Base-by-base conservation (phyloP, 179 eudicot genomes). In the Vitellaria paradoxa region DNA sequence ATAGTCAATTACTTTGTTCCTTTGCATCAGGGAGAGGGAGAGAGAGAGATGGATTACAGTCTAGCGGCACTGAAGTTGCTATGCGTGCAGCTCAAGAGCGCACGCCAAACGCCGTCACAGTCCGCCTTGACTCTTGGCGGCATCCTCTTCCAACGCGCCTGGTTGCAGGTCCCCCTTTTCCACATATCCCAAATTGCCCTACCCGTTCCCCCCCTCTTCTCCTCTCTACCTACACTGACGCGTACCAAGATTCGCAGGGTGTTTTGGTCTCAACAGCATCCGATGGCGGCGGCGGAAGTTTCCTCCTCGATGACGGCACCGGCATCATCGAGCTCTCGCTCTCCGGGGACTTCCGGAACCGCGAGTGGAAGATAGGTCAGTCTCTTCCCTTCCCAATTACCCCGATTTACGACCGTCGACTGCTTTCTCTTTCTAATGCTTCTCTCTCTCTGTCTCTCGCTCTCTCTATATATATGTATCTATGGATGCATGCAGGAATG, bases 91-190 rank as follows among this genome's bases (percentile, higher is more conserved):
- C 82, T 95, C 26, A 85, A 86, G 57, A n/a, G 75, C 81, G 90
- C 90, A 40, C 81, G 80, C 65, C 73, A 67, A n/a, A 75, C 86
- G 9, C 20, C 84, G 26, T 59, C 89, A 0, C 87, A 74, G 42
- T 75, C 88, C 9, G 75, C 89, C 62, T 78, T 76, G 88, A 74
- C 91, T 56, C 85, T 86, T 65, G 81, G 80, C 70, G 88, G 91
- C 83, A 87, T 93, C 78, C 91, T 91, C 82, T 95, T 95, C 86
- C 99, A 95, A 74, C 98, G 98, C 79, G 97, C 86, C 40, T 95
- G 98, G 98, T 20, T 95, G 0, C 98, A 91, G 83, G 97, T 90
- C 56, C 18, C 6, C 18, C 23, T 23, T 46, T 23, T 23, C 9
- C 61, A n/a, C n/a, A n/a, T n/a, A n/a, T n/a, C 37, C 37, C 37